phyloP scores from a whole-genome alignment of 75 land plant genomes.

The Azolla pinnata region DNA sequence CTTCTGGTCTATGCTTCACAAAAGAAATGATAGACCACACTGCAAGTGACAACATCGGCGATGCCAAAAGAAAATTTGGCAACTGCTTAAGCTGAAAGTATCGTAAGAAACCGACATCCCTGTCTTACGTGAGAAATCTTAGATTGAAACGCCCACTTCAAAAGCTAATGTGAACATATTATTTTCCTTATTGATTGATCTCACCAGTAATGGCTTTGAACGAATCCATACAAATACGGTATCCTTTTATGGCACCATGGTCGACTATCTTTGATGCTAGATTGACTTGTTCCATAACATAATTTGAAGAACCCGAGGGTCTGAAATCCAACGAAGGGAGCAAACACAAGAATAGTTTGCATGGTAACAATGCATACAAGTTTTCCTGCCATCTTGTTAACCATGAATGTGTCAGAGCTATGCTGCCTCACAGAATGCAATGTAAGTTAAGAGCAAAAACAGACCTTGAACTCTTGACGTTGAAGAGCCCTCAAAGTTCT shows the following conservation, averaged over 20 bases:
- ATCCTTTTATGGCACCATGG: conserved; percentile 74
- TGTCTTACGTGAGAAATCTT: no score
- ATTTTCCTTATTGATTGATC: no score
- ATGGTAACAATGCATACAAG: conserved; percentile 9
- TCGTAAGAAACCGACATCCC: conserved; percentile 89
- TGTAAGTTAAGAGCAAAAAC: not conserved
- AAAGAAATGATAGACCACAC: conserved; percentile 44
- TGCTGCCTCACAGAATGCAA: not conserved
- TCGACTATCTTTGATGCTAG: conserved; percentile 26
- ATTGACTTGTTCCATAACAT: conserved; percentile 28
- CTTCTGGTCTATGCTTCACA: conserved; percentile 27
- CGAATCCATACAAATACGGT: conserved; percentile 72
- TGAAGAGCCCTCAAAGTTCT: conserved; percentile 35
- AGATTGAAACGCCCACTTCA: no score
- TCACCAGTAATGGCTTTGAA: conserved; percentile 92
- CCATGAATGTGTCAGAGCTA: not conserved
- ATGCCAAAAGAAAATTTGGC: conserved; percentile 92
- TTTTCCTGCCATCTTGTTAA: not conserved
- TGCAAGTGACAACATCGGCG: conserved; percentile 64
- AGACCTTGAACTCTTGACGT: conserved; percentile 30
- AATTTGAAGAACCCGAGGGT: conserved; percentile 59
- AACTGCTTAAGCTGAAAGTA: conserved; percentile 88
- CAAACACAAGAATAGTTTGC: conserved; percentile 36
- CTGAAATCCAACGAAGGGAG: conserved; percentile 70
- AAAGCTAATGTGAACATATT: no score